Conservation (phyloP, 148 eudicot genomes). For the Diospyros kaki region DNA sequence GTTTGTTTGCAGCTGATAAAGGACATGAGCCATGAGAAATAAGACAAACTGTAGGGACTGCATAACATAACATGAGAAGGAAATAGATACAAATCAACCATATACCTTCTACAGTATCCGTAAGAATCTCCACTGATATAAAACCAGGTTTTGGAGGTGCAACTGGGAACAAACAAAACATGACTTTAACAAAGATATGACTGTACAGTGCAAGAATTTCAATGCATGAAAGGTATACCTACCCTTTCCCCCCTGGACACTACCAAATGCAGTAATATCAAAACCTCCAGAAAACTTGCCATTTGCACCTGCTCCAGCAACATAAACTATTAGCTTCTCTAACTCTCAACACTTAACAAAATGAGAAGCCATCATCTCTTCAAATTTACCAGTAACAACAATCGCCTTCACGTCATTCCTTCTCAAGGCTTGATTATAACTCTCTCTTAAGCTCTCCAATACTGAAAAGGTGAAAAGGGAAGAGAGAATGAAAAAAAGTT, state of each 20-base stretch:
- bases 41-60: background rate
- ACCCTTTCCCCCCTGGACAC: slow-evolving; percentile 62
- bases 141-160: slow-evolving; percentile 64
- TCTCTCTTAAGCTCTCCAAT: slow-evolving; percentile 65
- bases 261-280: slow-evolving; percentile 79
- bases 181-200: slow-evolving; percentile 6
- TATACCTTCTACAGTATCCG: slow-evolving; percentile 80
- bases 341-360: slow-evolving; percentile 4
- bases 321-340: slow-evolving; percentile 10
- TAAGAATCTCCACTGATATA: slow-evolving; percentile 77
- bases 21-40: slow-evolving; percentile 5
- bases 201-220: background rate
- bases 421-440: slow-evolving; percentile 59
- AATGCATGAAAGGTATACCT: slow-evolving; percentile 13
- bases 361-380: slow-evolving; percentile 2
- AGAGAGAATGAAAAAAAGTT: background rate
- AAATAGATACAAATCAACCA: slow-evolving; percentile 3
- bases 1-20: slow-evolving; percentile 71
- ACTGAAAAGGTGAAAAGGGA: slow-evolving; percentile 36
- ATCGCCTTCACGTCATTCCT: slow-evolving; percentile 94
- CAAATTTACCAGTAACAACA: slow-evolving; percentile 76
- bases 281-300: slow-evolving; percentile 97
- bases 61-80: background rate
- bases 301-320: slow-evolving; percentile 58
- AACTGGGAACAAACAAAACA: slow-evolving; percentile 33